Conservation (phyloP, 140 eudicot genomes). For the Oenanthe javanica region DNA sequence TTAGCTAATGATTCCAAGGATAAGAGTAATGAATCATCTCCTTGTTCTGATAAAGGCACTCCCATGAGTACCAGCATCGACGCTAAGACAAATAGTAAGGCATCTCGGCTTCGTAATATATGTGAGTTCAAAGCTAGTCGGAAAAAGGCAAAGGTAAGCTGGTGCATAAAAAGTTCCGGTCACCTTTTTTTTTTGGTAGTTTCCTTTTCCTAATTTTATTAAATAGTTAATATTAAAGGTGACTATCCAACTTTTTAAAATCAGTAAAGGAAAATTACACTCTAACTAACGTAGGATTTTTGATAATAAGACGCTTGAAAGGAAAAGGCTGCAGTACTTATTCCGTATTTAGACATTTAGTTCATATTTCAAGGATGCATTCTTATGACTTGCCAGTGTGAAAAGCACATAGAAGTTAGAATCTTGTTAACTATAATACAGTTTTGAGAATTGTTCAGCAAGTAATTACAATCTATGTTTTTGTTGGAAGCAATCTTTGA, state of each 20-base stretch:
- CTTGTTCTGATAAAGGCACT: slow-evolving; percentile 22
- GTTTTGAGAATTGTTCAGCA: neutral
- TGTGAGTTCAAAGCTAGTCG: slow-evolving; percentile 38
- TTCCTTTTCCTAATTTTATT: neutral
- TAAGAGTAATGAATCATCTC: neutral
- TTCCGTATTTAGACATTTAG: neutral
- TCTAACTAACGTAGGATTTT: neutral
- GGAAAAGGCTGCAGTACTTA: neutral
- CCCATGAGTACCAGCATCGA: slow-evolving; percentile 14
- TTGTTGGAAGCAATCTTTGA: neutral
- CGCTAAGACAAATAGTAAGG: slow-evolving; percentile 21
- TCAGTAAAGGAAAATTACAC: neutral
- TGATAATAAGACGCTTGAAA: neutral
- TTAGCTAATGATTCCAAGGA: slow-evolving; percentile 12
- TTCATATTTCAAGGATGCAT: neutral
- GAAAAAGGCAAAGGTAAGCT: slow-evolving; percentile 45
- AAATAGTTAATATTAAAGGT: neutral
- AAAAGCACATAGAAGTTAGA: neutral
- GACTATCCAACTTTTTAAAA: neutral
- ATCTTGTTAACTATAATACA: neutral
- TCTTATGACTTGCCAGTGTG: neutral
- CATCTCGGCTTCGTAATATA: slow-evolving; percentile 23
- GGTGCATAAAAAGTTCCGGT: neutral
- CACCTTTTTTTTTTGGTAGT: neutral
- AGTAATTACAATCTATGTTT: neutral